Conservation (phyloP, 768 basidiomycete species). For the Rhizopogon rudus region DNA sequence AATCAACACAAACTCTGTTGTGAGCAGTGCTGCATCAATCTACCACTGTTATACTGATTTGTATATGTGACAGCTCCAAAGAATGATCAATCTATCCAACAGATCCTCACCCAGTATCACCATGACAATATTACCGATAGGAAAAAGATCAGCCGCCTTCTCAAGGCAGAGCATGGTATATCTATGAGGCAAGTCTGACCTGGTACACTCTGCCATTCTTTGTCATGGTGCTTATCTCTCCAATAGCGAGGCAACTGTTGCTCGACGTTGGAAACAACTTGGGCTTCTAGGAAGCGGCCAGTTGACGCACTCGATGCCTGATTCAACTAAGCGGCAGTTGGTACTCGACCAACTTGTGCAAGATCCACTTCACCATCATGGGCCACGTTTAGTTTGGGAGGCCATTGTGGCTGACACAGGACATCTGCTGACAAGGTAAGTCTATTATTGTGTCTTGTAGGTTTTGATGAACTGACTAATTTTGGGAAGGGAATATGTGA, state of each 20-base stretch:
- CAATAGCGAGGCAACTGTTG: slow-evolving; percentile 23
- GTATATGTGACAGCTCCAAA: slow-evolving; percentile 9
- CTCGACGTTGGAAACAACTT: slow-evolving; percentile 15
- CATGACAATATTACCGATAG: slow-evolving; percentile 15
- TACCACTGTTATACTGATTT: neutral
- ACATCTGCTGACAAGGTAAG: no score
- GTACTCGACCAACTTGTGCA: no score
- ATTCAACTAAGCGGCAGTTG: no score
- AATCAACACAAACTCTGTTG: neutral
- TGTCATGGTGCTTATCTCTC: neutral
- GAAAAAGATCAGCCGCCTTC: slow-evolving; percentile 14
- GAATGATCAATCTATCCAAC: slow-evolving; percentile 12
- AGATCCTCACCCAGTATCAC: slow-evolving; percentile 16
- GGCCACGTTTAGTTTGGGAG: no score
- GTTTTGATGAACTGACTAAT: no score
- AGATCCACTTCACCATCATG: no score
- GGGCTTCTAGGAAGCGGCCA: slow-evolving; percentile 21
- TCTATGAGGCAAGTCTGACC: slow-evolving; percentile 20
- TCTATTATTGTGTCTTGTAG: no score
- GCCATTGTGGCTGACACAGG: no score
- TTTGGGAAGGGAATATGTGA: no score
- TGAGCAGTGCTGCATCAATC: neutral
- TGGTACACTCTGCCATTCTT: neutral
- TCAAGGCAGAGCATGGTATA: slow-evolving; percentile 21
- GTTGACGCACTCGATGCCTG: slow-evolving; percentile 17